phyloP scores from a whole-genome alignment of 257 asterid species.

The Gynochthodes officinalis region DNA sequence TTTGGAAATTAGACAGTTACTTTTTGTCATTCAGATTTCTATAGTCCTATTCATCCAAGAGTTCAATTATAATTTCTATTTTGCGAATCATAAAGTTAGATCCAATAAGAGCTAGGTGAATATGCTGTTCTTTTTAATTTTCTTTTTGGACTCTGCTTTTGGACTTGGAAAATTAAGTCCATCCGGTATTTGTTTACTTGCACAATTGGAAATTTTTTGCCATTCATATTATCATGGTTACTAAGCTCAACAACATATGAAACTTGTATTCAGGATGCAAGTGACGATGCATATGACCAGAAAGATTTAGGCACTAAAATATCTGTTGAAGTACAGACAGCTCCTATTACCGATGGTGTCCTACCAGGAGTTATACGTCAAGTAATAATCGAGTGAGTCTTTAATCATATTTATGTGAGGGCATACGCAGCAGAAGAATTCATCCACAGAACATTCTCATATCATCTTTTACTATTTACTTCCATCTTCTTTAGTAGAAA shows the following conservation, averaged over 20 bases:
- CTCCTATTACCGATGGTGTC: slow-evolving; percentile 70
- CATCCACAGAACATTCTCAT: neutral
- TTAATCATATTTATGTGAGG: neutral
- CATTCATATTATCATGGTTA: neutral
- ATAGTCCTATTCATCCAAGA: neutral
- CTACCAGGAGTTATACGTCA: slow-evolving; percentile 94
- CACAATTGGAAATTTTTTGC: neutral
- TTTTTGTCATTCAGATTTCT: neutral
- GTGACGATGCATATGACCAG: slow-evolving; percentile 26
- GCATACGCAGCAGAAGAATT: neutral
- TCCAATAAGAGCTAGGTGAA: neutral
- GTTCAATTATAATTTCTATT: neutral
- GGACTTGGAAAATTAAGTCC: neutral
- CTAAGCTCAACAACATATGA: neutral
- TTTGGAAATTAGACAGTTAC: neutral
- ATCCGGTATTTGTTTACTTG: neutral
- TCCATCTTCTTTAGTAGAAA: neutral
- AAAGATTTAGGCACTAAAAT: slow-evolving; percentile 24
- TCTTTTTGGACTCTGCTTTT: neutral
- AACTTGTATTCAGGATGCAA: slow-evolving; percentile 43
- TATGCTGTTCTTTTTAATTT: neutral
- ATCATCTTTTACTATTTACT: neutral
- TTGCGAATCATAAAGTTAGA: neutral
- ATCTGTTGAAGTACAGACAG: slow-evolving; percentile 69
- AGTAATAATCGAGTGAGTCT: slow-evolving; percentile 68